A percentile compares a stretch with the other conserved stretches of the same genome.
phyloP scores from a whole-genome alignment of 305 asterid species.

The Fraxinus baroniana region DNA sequence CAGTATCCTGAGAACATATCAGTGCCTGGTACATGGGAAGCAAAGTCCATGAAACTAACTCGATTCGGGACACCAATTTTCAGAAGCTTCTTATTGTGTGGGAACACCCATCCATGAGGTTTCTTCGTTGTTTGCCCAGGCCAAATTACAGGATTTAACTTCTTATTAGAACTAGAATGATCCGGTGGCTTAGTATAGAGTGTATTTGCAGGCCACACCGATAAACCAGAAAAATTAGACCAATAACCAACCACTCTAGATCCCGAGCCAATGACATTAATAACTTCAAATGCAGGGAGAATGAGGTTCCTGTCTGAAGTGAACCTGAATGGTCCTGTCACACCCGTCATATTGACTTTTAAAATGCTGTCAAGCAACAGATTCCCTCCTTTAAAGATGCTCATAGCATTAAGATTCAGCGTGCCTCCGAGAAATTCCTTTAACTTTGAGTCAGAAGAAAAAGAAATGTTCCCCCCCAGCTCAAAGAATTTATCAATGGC shows the following conservation, averaged over 20 bases:
- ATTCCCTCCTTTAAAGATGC: slow-evolving; percentile 41
- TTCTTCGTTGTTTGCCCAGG: slow-evolving; percentile 49
- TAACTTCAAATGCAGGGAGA: slow-evolving; percentile 52
- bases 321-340: slow-evolving; percentile 44
- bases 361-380: slow-evolving; percentile 34
- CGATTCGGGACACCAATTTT: slow-evolving; percentile 63
- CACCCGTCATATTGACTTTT: slow-evolving; percentile 39
- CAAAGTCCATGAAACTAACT: slow-evolving; percentile 54
- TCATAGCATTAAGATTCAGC: slow-evolving; percentile 28
- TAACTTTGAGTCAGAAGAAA: slow-evolving; percentile 30
- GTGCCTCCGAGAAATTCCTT: slow-evolving; percentile 13
- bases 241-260: slow-evolving; percentile 50
- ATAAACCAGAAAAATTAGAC: slow-evolving; percentile 58
- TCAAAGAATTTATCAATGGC: slow-evolving; percentile 43
- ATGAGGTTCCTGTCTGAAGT: slow-evolving; percentile 42
- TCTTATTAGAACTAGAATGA: slow-evolving; percentile 40
- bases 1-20: slow-evolving; percentile 55
- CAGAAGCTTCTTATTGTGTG: slow-evolving; percentile 47
- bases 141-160: slow-evolving; percentile 48
- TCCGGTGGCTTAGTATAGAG: slow-evolving; percentile 32
- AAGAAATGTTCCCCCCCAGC: slow-evolving; percentile 39
- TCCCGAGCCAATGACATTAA: slow-evolving; percentile 58
- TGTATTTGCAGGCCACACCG: slow-evolving; percentile 45
- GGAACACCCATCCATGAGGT: slow-evolving; percentile 83
- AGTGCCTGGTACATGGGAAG: slow-evolving; percentile 33